Evolutionary conservation across 768 basidiomycete genomes (phyloP).

Genomic region (Auriscalpium vulgare): DNA sequence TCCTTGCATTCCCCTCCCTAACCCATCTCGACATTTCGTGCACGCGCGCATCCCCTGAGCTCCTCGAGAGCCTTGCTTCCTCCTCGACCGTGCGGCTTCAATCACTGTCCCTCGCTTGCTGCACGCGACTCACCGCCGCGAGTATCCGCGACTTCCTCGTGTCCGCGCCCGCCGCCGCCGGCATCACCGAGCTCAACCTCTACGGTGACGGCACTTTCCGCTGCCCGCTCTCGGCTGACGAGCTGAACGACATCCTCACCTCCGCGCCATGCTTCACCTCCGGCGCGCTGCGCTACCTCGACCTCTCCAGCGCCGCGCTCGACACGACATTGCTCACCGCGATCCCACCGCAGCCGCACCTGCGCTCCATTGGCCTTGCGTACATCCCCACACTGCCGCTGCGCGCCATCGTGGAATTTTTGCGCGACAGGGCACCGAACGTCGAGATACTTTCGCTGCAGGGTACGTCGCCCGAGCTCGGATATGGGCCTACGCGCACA

Average conservation of each 20-base stretch:
- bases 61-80: conserved; percentile 47
- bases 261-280: conserved; percentile 72
- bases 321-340: conserved; percentile 38
- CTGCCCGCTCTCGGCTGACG: conserved; percentile 54
- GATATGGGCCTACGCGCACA: no score
- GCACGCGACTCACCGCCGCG: no score
- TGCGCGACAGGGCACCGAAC: no score
- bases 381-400: conserved; percentile 71
- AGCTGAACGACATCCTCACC: conserved; percentile 50
- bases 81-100: conserved; percentile 60
- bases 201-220: conserved; percentile 65
- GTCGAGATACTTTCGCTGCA: no score
- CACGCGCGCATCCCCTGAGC: conserved; percentile 72
- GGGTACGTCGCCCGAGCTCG: conserved; percentile 53
- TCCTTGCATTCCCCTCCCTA: no score
- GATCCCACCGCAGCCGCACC: conserved; percentile 56
- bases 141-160: no score
- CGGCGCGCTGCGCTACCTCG: conserved; percentile 77
- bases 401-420: no score
- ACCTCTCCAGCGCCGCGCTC: conserved; percentile 78
- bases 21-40: conserved; percentile 57
- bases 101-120: conserved; percentile 80
- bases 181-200: no score
- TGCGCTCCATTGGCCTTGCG: conserved; percentile 85
- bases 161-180: conserved; percentile 51